Percentiles rank a stretch among this genome's conserved stretches.
phyloP scores from a whole-genome alignment of 2,329 filamentous ascomycete species.

The Stachybotrys elegans region DNA sequence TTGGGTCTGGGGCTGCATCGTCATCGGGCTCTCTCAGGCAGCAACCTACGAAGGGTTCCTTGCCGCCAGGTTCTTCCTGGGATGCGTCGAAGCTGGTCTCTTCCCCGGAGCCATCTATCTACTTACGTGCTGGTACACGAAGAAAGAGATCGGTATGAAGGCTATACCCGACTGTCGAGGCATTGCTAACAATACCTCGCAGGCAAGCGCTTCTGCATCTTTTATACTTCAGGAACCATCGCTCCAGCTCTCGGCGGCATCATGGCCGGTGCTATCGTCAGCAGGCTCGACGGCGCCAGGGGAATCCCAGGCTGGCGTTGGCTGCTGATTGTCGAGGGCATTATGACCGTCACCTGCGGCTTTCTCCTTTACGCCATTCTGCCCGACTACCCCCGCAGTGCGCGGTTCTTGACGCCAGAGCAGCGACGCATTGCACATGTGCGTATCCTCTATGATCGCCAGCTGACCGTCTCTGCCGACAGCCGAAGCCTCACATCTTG shows the following conservation, averaged over 20 bases:
- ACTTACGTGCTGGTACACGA: slow-evolving; percentile 11
- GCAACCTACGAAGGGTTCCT: slow-evolving; percentile 9
- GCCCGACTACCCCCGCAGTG: slow-evolving; percentile 14
- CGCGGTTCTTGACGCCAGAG: not conserved
- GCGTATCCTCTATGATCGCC: slow-evolving; percentile 14
- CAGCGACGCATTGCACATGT: slow-evolving; percentile 9
- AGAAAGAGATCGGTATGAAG: slow-evolving; percentile 11
- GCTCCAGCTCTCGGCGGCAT: slow-evolving; percentile 37
- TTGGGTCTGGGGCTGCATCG: slow-evolving; percentile 9
- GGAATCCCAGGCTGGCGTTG: slow-evolving; percentile 16
- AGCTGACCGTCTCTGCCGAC: slow-evolving; percentile 8
- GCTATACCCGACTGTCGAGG: too few species aligned
- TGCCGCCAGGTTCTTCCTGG: slow-evolving; percentile 48
- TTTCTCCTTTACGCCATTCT: slow-evolving; percentile 10
- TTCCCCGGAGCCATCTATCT: slow-evolving; percentile 44
- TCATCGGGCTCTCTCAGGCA: slow-evolving; percentile 10
- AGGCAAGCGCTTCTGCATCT: slow-evolving; percentile 52
- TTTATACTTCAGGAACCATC: slow-evolving; percentile 49
- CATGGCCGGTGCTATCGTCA: slow-evolving; percentile 34
- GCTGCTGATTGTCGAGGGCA: slow-evolving; percentile 7
- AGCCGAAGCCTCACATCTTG: slow-evolving; percentile 19
- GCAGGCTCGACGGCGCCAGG: slow-evolving; percentile 22
- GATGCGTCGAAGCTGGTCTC: slow-evolving; percentile 58
- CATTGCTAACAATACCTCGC: too few species aligned
- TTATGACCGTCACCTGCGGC: slow-evolving; percentile 5